Evolutionary conservation across 495 filamentous ascomycete genomes (phyloP).

Genomic region (Trichoderma asperelloides): DNA sequence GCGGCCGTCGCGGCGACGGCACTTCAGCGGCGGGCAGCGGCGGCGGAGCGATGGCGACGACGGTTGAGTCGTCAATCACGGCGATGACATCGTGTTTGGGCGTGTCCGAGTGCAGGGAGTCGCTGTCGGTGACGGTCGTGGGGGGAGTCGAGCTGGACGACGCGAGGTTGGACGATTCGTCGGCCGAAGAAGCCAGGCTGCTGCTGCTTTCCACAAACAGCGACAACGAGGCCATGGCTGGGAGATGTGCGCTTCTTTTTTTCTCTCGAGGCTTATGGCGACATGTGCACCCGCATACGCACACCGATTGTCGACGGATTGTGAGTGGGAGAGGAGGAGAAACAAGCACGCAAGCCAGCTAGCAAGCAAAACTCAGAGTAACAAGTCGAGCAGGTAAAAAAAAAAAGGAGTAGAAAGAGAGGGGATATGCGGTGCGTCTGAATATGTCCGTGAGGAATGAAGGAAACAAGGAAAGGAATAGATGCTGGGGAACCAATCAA

Average conservation of each 20-base stretch:
- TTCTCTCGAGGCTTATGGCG: background rate
- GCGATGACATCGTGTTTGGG: slow-evolving; percentile 15
- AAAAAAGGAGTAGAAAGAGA: background rate
- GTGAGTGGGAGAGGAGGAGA: background rate
- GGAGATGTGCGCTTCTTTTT: background rate
- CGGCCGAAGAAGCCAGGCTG: slow-evolving; percentile 26
- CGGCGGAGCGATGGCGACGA: background rate
- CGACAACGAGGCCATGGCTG: background rate
- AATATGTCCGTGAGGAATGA: no score
- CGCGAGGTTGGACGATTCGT: slow-evolving; percentile 31
- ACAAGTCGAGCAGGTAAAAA: background rate
- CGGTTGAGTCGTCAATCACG: background rate
- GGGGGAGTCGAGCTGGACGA: slow-evolving; percentile 42
- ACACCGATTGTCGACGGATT: no score
- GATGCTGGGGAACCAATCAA: background rate
- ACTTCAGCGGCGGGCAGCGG: slow-evolving; percentile 7
- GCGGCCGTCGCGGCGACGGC: slow-evolving; percentile 26
- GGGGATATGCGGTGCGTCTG: background rate
- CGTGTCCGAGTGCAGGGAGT: slow-evolving; percentile 35
- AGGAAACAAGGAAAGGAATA: background rate
- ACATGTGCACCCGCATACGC: background rate
- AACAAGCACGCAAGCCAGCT: background rate
- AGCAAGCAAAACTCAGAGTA: background rate
- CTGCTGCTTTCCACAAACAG: slow-evolving; percentile 13
- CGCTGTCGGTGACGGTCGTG: slow-evolving; percentile 36